Evolutionary conservation across 164 flowering plant genomes (phyloP), one percentile per base, ranked within the genome.

Genomic region (Nymphaea thermarum): DNA sequence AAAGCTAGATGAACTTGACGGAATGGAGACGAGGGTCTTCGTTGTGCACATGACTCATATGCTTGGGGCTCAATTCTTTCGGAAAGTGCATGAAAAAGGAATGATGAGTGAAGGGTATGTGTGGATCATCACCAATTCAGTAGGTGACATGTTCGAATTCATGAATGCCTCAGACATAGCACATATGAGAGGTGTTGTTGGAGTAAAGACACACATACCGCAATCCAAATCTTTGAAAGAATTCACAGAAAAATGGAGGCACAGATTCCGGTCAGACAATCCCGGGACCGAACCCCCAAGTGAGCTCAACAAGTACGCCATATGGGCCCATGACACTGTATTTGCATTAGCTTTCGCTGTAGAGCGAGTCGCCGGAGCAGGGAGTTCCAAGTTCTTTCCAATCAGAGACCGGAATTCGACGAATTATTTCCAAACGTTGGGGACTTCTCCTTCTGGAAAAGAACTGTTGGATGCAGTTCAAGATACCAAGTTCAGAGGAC

Each of bases 121-220:
- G 4, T 84, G 86, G 86, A 81, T 84, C 44, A 67, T 76, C 12
- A 77, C 85, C 5, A 60, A 71, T 68, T 80, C 77, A 36, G 14
- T 80, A 11, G 66, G 77, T 3, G 47, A 67, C 63, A 6, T 63
- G 1, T 68, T 78, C 25, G 53, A 60, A 43, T 47, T 71, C 1
- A 41, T 73, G 44, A 61, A 75, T 65, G 14, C 75, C 4, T 60
- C 69, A 0, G 68, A 55, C 6, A 36, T 80, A 5, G 73, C 72
- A 1, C 71, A 80, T 0, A 82, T 82, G 83, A 80, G 82, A 67
- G 88, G 88, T 2, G 80, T 78, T 5, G 8, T 82, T 64, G 84
- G 85, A 36, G 62, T 82, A 2, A 72, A 63, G 64, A 60, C 78
- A 36, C 70, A 73, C 16, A 60, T 82, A n/a, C 81, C 81, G 0